Evolutionary conservation across 2,329 filamentous ascomycete genomes (phyloP).

Genomic region (Aspergillus niger): DNA sequence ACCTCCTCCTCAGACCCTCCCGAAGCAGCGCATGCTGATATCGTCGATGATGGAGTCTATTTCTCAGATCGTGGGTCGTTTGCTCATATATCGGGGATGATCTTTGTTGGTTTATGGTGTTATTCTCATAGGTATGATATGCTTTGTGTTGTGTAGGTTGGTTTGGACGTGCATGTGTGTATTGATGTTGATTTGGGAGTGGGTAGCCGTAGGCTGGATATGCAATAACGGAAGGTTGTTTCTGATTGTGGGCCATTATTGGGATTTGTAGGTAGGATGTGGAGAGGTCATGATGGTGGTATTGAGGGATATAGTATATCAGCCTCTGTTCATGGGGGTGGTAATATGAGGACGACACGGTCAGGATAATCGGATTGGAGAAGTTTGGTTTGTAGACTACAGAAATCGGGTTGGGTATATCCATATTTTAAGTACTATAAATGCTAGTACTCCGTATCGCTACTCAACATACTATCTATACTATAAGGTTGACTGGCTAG

Average conservation of each 20-base stretch:
- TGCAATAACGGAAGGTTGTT: not conserved
- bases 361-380: not conserved
- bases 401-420: too few species aligned
- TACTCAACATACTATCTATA: too few species aligned
- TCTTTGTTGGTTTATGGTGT: not conserved
- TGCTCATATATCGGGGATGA: not conserved
- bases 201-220: not conserved
- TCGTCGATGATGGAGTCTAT: not conserved
- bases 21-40: not conserved
- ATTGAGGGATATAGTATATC: not conserved
- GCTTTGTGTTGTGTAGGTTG: too few species aligned
- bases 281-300: not conserved
- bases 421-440: too few species aligned
- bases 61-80: not conserved
- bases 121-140: too few species aligned
- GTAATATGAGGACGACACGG: not conserved
- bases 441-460: too few species aligned
- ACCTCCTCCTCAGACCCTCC: not conserved
- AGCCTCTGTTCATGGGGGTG: not conserved
- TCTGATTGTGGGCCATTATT: not conserved
- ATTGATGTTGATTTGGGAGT: not conserved
- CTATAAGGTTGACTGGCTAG: too few species aligned
- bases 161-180: not conserved
- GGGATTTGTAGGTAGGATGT: too few species aligned
- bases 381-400: too few species aligned